Conservation (phyloP, 108 stramenopile species). For the Skeletonema costatum region DNA sequence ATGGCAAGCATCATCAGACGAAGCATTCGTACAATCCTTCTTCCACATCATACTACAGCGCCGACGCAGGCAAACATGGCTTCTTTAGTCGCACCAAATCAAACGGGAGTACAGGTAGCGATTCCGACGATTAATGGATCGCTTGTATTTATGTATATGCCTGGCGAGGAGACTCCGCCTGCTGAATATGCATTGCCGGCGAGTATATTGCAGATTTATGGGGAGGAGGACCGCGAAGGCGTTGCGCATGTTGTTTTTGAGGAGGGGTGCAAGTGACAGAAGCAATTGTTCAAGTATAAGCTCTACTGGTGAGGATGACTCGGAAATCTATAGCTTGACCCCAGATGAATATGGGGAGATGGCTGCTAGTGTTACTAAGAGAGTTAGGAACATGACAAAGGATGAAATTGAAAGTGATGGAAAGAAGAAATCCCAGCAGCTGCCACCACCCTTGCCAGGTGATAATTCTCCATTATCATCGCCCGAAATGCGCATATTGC, state of each 20-base stretch:
- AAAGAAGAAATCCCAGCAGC: not conserved
- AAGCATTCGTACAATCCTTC: slow-evolving; percentile 13
- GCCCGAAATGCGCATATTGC: slow-evolving; percentile 21
- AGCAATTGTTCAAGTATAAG: not conserved
- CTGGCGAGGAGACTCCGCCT: slow-evolving; percentile 24
- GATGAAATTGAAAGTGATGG: not conserved
- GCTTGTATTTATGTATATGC: slow-evolving; percentile 30
- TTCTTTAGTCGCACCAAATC: not conserved
- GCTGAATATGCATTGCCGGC: slow-evolving; percentile 40
- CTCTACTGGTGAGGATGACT: not conserved
- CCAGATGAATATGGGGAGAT: not conserved
- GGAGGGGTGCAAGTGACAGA: not conserved
- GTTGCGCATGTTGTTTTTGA: not conserved
- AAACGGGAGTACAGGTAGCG: not conserved
- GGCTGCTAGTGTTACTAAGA: not conserved
- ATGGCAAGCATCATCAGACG: slow-evolving; percentile 11
- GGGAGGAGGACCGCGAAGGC: slow-evolving; percentile 5
- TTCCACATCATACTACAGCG: slow-evolving; percentile 16
- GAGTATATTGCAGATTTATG: slow-evolving; percentile 35
- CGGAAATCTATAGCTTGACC: no score
- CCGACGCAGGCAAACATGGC: slow-evolving; percentile 36
- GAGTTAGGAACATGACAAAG: not conserved
- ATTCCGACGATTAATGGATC: slow-evolving; percentile 22
- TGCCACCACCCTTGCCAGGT: not conserved
- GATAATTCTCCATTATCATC: not conserved